Percentiles rank a stretch among this genome's conserved stretches.
Conservation (phyloP, 805 yeast species). For the Yamadazyma philogaea region DNA sequence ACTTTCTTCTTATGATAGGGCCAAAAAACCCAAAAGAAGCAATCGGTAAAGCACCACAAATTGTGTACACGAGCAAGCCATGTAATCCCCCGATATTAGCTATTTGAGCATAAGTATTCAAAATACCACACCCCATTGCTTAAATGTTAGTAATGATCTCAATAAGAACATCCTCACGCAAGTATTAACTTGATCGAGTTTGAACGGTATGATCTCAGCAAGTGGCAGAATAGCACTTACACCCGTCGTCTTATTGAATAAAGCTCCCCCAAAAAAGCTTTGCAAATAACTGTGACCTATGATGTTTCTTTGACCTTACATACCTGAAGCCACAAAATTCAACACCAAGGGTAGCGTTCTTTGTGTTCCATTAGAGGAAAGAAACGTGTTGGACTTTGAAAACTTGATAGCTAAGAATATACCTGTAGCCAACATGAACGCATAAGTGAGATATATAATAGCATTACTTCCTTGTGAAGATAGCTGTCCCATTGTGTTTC, state of each 20-base stretch:
- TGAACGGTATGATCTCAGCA: conserved; percentile 43
- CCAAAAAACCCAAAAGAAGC: conserved; percentile 80
- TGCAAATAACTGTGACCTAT: neutral
- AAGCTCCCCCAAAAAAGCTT: neutral
- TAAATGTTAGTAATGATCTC: conserved; percentile 12
- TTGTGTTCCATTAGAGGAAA: conserved; percentile 79
- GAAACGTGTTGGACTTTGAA: conserved; percentile 53
- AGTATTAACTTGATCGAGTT: conserved; percentile 45
- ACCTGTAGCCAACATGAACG: conserved; percentile 39
- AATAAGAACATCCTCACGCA: conserved; percentile 42
- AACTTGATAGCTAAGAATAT: conserved; percentile 53
- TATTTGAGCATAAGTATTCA: conserved; percentile 82
- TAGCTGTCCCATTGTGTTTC: conserved; percentile 20
- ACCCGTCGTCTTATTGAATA: conserved; percentile 14
- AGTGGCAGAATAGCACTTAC: conserved; percentile 6
- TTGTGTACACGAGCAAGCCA: conserved; percentile 77
- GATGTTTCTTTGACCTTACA: conserved; percentile 28
- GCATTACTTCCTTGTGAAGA: conserved; percentile 43
- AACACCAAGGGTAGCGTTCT: conserved; percentile 76
- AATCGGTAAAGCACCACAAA: conserved; percentile 81
- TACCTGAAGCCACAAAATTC: conserved; percentile 88
- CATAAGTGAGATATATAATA: conserved; percentile 40
- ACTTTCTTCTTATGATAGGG: conserved; percentile 69
- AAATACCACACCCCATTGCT: conserved; percentile 88
- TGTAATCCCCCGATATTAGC: conserved; percentile 85